Evolutionary conservation across 2,329 filamentous ascomycete genomes (phyloP), one percentile per base, ranked within the genome.

Genomic region (Dendryphion nanum): DNA sequence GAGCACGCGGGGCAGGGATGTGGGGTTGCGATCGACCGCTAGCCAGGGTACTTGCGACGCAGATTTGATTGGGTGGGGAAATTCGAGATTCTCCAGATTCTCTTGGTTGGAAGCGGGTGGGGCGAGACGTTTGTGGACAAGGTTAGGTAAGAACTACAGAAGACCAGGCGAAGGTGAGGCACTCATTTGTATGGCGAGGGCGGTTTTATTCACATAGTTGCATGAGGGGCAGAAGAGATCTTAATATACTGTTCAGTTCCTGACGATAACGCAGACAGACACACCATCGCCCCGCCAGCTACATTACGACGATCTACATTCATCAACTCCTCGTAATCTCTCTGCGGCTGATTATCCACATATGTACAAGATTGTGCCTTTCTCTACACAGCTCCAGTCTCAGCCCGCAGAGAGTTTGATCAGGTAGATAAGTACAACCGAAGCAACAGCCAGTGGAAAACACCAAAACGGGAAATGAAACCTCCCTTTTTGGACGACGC

Each of bases 261-360:
- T 39, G 48, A 37, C 40, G 34, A 24, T 38, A 45, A 44, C 45
- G 37, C 45, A 14, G 13, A 21, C 30, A 34, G 20, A 57, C 45
- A 49, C 51, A 41, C 51, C 44, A 46, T 41, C 49, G 42, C 42
- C 46, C 52, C 42, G 19, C 53, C 47, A 35, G 39, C 54, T 30
- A 40, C 50, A 56, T 55, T 51, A 55, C 45, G 51, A 55, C 51
- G 43, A 55, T 47, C 45, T 48, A 46, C 49, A 38, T 48, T 38
- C 42, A 12, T 20, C 29, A 33, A 35, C 28, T 35, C 41, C 19
- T 55, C 49, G 40, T 30, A 44, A 33, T 43, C 46, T 48, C 40
- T 52, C 36, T 45, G 42, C 43, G 45, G 33, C 21, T 12, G n/a
- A 34, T 23, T 32, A 30, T 37, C 41, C 30, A 45, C 17, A 19